A percentile compares a stretch with the other conserved stretches of the same genome.
Evolutionary conservation across 1,139 yeast species (phyloP).

Genomic region (Nakaseomyces kungkrabaensis): DNA sequence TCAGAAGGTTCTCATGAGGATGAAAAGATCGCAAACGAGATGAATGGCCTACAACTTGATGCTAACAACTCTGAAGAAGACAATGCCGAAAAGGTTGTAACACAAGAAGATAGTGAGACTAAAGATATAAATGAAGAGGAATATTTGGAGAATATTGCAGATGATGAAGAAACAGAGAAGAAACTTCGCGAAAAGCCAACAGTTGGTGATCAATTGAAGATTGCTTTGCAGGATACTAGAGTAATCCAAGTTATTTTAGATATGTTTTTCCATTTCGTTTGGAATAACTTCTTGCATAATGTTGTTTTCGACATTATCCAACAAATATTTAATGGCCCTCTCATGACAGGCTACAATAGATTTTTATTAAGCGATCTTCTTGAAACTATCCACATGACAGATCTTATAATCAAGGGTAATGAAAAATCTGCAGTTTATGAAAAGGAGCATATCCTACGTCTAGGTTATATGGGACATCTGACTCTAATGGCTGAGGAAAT

Average conservation of each 20-base stretch:
- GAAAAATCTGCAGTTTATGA: conserved; percentile 63
- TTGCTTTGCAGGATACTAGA: conserved; percentile 72
- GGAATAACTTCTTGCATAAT: conserved; percentile 95
- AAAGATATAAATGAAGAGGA: conserved; percentile 12
- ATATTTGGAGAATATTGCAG: conserved; percentile 20
- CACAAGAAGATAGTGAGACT: neutral
- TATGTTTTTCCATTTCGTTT: conserved; percentile 90
- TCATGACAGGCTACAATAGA: conserved; percentile 81
- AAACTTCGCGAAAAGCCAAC: conserved; percentile 51
- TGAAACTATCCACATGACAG: conserved; percentile 70
- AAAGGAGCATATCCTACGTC: conserved; percentile 45
- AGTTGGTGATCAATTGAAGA: conserved; percentile 82
- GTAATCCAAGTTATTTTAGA: conserved; percentile 67
- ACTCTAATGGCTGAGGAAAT: conserved; percentile 95
- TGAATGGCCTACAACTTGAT: conserved; percentile 4
- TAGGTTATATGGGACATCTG: conserved; percentile 97
- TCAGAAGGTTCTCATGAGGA: conserved; percentile 3
- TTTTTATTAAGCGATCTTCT: conserved; percentile 80
- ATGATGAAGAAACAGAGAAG: conserved; percentile 21
- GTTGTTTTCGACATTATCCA: conserved; percentile 97
- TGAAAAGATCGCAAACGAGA: conserved; percentile 3
- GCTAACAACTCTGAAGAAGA: conserved; percentile 10
- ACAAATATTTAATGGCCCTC: conserved; percentile 88
- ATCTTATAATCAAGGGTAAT: conserved; percentile 77
- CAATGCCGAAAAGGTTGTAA: conserved; percentile 5